Evolutionary conservation across 208 protist genomes (phyloP), one percentile per base, ranked within the genome.

Genomic region (Leishmania turanica): DNA sequence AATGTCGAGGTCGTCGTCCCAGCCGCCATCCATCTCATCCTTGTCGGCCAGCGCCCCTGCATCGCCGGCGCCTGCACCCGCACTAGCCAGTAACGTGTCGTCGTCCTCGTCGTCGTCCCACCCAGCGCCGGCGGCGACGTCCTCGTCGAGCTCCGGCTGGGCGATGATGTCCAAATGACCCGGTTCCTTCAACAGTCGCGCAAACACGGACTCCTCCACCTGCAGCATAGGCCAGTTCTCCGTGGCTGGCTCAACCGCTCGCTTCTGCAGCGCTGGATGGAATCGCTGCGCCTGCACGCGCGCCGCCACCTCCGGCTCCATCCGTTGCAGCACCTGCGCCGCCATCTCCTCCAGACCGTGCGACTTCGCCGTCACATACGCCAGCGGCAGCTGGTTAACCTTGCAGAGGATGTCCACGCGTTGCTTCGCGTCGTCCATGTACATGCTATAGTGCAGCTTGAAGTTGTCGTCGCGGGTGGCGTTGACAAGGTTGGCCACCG

Each of bases 401-500:
- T 91, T 82, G 15, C 71, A 78, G 37, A 99, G 88, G 31, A 99
- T 84, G 47, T 91, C 84, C n/a, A 99, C 80, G 45, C 98, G 94
- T 80, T 95, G 87, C 60, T 91, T 75, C 54, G 76, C 31, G 78
- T 99, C 97, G 76, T 97, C 93, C 8, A 99, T 75, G 85, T 98
- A 99, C 34, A 99, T 84, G 17, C 97, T 90, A 71, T 98, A 99
- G 62, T 99, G 98, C 79, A 99, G 93, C 74, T 90, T 84, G 45
- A 96, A 93, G 83, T 93, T 93, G 88, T 99, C 96, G 80, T 96
- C 90, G 11, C 90, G 83, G 53, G 95, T 90, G 69, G 93, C 92
- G 76, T 98, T 97, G 34, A 99, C 84, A 84, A 99, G 96, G 84
- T 98, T 98, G 21, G 85, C 82, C 0, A 99, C 81, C 58, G 98